Evolutionary conservation across 148 eudicot species (phyloP).

Genomic region (Silene conica): DNA sequence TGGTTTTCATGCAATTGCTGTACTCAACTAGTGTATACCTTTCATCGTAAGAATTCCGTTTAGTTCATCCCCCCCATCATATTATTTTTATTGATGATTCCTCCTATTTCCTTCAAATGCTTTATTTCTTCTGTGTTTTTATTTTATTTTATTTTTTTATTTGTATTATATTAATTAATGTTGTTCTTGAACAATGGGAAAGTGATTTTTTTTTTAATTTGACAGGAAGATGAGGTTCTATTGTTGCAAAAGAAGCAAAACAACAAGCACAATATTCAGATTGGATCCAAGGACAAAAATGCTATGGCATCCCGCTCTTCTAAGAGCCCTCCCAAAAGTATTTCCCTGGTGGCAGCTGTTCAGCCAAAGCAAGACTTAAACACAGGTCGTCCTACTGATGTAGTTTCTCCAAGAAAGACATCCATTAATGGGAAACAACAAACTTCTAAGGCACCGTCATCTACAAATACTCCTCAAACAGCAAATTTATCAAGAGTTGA

Average conservation of each 20-base stretch:
- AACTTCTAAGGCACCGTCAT: slow-evolving; percentile 28
- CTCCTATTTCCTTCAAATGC: background rate
- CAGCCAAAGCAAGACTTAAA: slow-evolving; percentile 36
- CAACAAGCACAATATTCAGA: slow-evolving; percentile 35
- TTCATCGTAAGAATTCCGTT: background rate
- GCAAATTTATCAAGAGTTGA: slow-evolving; percentile 29
- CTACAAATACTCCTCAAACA: slow-evolving; percentile 30
- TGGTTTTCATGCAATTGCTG: background rate
- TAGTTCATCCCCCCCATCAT: background rate
- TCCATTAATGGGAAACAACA: slow-evolving; percentile 30
- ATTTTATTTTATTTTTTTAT: background rate
- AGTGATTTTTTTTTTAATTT: slow-evolving; percentile 14
- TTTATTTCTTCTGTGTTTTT: background rate
- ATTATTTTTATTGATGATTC: background rate
- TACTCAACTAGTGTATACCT: background rate
- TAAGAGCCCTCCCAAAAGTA: slow-evolving; percentile 44
- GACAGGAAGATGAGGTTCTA: slow-evolving; percentile 46
- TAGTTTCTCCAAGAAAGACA: slow-evolving; percentile 35
- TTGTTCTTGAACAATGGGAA: background rate
- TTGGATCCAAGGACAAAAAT: slow-evolving; percentile 32
- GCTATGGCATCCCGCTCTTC: slow-evolving; percentile 27
- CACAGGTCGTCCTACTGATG: slow-evolving; percentile 18
- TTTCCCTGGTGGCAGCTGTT: slow-evolving; percentile 14
- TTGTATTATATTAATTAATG: too few species aligned
- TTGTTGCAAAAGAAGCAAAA: slow-evolving; percentile 40